Evolutionary conservation across 257 asterid genomes (phyloP), one percentile per base, ranked within the genome.

Genomic region (Lithospermum erythrorhizon): DNA sequence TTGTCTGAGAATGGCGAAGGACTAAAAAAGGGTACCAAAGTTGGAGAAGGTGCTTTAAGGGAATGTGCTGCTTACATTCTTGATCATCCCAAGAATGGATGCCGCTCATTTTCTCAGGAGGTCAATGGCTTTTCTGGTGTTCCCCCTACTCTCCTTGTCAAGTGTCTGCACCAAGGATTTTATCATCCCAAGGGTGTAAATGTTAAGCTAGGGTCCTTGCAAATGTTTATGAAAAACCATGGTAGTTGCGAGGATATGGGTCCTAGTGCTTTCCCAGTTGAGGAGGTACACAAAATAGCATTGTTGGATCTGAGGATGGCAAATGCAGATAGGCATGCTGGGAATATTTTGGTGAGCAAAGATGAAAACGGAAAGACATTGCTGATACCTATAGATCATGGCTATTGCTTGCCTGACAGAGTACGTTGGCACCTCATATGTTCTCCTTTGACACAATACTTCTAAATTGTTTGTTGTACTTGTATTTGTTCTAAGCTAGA

Each of bases 11-110:
- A n/a, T n/a, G n/a, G n/a, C n/a, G n/a, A n/a, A n/a, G n/a, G n/a
- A n/a, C n/a, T n/a, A n/a, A n/a, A n/a, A n/a, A n/a, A n/a, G n/a
- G n/a, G n/a, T n/a, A n/a, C n/a, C 60, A 70, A 76, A 64, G 95
- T 84, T 5, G 95, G 94, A 51, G 94, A 81, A 69, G 94, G 95
- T 61, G 90, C 94, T 4, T 58, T 82, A 10, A 63, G 69, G 65
- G 74, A 69, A 32, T 59, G 53, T 16, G 65, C 74, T 57, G 69
- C 68, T 65, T 69, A 69, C 53, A 51, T 69, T 59, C 58, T 69
- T 56, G 74, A 69, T 63, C 74, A 69, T 58, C 69, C 74, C 22
- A 63, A 52, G 61, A 58, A 48, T 63, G 69, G 65, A n/a, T 61
- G 20, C 2, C 65, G 65, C 32, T 57, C 69, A 21, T 41, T 58